phyloP scores from a whole-genome alignment of 2,329 filamentous ascomycete species.

The Tolypocladium nubicola region DNA sequence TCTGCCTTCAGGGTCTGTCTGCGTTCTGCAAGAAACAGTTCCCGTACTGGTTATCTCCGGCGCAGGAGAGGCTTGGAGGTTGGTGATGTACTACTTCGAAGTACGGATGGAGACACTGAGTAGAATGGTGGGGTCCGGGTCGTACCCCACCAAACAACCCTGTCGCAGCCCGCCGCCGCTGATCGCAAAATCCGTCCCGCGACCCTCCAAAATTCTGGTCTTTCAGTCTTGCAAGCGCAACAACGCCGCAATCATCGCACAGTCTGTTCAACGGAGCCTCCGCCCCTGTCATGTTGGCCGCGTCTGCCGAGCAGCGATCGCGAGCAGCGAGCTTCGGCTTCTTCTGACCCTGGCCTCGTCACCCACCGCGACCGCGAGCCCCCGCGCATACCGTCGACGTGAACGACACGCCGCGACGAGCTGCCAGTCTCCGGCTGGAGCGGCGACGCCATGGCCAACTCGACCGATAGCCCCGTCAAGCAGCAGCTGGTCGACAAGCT shows the following conservation, averaged over 20 bases:
- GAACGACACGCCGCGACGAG: not conserved
- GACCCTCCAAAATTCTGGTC: not conserved
- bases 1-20: not conserved
- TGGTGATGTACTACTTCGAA: no score
- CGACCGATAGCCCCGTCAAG: conserved; percentile 34
- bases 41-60: no score
- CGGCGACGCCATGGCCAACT: conserved; percentile 3
- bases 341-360: conserved; percentile 1
- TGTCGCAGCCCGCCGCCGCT: not conserved
- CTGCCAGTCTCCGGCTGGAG: not conserved
- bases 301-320: not conserved
- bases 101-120: no score
- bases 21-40: not conserved
- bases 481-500: conserved; percentile 77
- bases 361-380: not conserved
- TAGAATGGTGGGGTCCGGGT: not conserved
- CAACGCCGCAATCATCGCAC: not conserved
- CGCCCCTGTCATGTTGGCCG: conserved; percentile 5
- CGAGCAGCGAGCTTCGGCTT: conserved; percentile 1
- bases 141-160: conserved; percentile 1
- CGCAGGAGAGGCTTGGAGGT: no score
- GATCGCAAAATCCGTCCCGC: not conserved
- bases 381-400: not conserved
- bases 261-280: not conserved
- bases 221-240: not conserved